phyloP scores from a whole-genome alignment of 805 yeast species.

The Torulaspora gathmanii region DNA sequence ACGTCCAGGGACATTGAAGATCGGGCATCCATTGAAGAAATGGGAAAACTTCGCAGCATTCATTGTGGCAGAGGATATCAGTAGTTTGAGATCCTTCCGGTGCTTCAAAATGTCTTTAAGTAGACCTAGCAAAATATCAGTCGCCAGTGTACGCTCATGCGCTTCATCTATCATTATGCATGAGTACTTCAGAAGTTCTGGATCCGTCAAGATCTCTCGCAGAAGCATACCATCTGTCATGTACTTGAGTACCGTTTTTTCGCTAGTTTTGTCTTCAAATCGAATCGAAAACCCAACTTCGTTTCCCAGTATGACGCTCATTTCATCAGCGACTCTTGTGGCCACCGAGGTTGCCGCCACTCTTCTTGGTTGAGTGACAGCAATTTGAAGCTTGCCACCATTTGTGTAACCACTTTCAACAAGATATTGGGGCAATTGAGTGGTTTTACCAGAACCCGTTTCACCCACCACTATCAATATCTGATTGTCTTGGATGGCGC shows the following conservation, averaged over 20 bases:
- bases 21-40: constrained; percentile 79
- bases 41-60: constrained; percentile 82
- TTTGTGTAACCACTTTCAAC: constrained; percentile 75
- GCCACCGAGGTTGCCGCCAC: constrained; percentile 95
- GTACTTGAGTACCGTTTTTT: constrained; percentile 71
- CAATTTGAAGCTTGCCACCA: constrained; percentile 54
- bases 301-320: constrained; percentile 71
- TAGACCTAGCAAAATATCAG: constrained; percentile 77
- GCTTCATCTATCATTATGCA: constrained; percentile 96
- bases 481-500: constrained; percentile 58
- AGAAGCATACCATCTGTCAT: constrained; percentile 95
- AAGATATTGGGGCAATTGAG: constrained; percentile 85
- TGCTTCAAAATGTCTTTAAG: constrained; percentile 60
- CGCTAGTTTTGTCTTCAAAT: constrained; percentile 73
- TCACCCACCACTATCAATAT: constrained; percentile 76
- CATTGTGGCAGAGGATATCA: constrained; percentile 92
- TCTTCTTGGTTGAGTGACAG: constrained; percentile 91
- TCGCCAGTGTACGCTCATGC: constrained; percentile 91
- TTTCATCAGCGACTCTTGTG: constrained; percentile 84
- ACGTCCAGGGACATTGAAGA: constrained; percentile 86
- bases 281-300: constrained; percentile 87
- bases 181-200: constrained; percentile 61
- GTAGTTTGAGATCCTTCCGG: constrained; percentile 65
- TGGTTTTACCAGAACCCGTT: constrained; percentile 93
- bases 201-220: constrained; percentile 77